Evolutionary conservation across 176 grass and related monocot genomes (phyloP), one percentile per base, ranked within the genome.

Genomic region (Musa acuminata): DNA sequence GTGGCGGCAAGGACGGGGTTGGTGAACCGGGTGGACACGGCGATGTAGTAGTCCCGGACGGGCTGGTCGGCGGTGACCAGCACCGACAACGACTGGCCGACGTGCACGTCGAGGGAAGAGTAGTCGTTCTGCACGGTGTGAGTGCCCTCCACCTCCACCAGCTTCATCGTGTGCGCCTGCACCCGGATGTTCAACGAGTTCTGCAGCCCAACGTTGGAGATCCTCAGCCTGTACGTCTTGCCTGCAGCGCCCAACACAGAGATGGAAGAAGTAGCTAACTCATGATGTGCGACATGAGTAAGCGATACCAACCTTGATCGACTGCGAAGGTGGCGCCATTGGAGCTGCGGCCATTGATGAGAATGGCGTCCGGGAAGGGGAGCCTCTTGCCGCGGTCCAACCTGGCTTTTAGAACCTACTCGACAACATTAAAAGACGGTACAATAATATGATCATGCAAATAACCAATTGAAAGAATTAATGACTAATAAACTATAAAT

Each of bases 91-190:
- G 94, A 97, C 74, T 97, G 94, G 11, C 94, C 90, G 11, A 75
- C 67, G 59, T 97, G 90, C 21, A 97, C 79, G 77, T 97, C 87
- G 55, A 97, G 27, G 17, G 94, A 91, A 55, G 60, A 62, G 72
- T 93, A 97, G 0, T 55, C 17, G 82, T 84, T 97, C 77, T 97
- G 90, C 24, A 97, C 53, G 13, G 94, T 97, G 82, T 93, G 90
- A 1, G 82, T 97, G 51, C 94, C 90, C 67, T 97, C 94, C 27
- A 91, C 85, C 84, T 97, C 94, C 3, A 93, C 87, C 14, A 97
- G 84, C 26, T 79, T 87, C 85, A 97, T 72, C 52, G 72, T 67
- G 75, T 97, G 94, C 3, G 43, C 84, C 9, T 90, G 72, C 69
- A 97, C 83, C 71, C 62, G 78, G 20, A 97, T 25, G 49, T 89